phyloP scores from a whole-genome alignment of 176 grass and related monocot genomes.

The Sorghum bicolor region DNA sequence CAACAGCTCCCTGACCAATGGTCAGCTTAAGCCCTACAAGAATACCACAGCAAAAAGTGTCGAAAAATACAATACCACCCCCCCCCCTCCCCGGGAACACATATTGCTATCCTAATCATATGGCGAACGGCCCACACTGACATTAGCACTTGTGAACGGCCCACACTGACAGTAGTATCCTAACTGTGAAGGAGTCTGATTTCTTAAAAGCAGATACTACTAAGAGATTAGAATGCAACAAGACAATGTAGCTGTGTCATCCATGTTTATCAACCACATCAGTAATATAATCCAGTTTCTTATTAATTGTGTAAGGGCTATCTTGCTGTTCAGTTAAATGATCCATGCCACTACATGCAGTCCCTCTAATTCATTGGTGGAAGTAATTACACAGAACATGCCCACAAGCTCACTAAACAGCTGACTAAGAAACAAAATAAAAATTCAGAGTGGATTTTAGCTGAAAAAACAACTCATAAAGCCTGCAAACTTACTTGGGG shows the following conservation, averaged over 20 bases:
- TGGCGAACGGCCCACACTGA: not conserved
- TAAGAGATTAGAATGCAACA: not conserved
- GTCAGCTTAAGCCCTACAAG: not conserved
- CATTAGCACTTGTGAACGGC: not conserved
- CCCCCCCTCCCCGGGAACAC: not conserved
- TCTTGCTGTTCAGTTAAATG: not conserved
- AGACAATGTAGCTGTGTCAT: not conserved
- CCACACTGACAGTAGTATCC: not conserved
- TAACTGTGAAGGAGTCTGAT: not conserved
- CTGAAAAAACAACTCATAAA: not conserved
- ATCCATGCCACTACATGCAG: not conserved
- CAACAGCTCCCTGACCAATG: not conserved
- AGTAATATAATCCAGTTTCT: not conserved
- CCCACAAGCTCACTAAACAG: conserved; percentile 7
- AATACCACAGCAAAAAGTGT: not conserved
- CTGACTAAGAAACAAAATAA: not conserved
- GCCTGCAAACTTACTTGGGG: conserved; percentile 49
- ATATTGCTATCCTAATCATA: not conserved
- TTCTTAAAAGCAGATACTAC: not conserved
- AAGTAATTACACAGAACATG: not conserved
- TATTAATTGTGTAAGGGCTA: not conserved
- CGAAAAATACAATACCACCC: too few relatives aligned
- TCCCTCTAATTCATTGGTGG: not conserved
- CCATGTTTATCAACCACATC: not conserved
- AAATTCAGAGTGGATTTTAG: not conserved